Base-by-base conservation (phyloP, 805 yeast genomes). In the Candida tibetensis region DNA sequence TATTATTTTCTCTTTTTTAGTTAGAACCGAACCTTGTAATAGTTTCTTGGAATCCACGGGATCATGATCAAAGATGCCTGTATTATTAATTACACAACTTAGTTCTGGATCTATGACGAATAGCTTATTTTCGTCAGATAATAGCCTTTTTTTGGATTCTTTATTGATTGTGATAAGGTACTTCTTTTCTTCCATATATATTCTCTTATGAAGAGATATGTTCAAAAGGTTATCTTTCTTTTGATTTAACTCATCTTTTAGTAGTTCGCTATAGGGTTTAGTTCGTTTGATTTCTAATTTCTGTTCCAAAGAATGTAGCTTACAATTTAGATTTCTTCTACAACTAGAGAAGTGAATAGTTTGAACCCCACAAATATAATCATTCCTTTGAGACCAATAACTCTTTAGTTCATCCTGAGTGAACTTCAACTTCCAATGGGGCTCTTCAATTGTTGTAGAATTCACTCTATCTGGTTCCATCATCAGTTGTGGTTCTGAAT, bases 351-450 rank as follows among this genome's bases (percentile, higher is more conserved):
- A 28, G 16, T 28, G 22, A n/a, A 28, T 15, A 3, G 33, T 35
- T 5, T 17, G n/a, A 2, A 35, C 38, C 14, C 32, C 38, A 29
- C 38, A 35, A 18, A 35, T 21, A 16, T 35, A 35, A 23, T 35
- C 38, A 18, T 35, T 17, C 9, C 29, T 28, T 9, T 35, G 33
- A 12, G 5, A 14, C 17, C 29, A 28, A 19, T 21, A 35, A 13
- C 21, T 30, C 7, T 10, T 8, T 15, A 32, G n/a, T 10, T 32
- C 35, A 15, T 15, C 12, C 13, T 32, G 21, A 7, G 19, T 19
- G 16, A 23, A 22, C 17, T 10, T 18, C 5, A 18, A 13, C 17
- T n/a, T n/a, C n/a, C n/a, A n/a, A n/a, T n/a, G n/a, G n/a, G n/a
- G n/a, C n/a, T n/a, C n/a, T n/a, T n/a, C n/a, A n/a, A n/a, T n/a